Evolutionary conservation across 495 filamentous ascomycete genomes (phyloP), one percentile per base, ranked within the genome.

Genomic region (Penicillium daleae): DNA sequence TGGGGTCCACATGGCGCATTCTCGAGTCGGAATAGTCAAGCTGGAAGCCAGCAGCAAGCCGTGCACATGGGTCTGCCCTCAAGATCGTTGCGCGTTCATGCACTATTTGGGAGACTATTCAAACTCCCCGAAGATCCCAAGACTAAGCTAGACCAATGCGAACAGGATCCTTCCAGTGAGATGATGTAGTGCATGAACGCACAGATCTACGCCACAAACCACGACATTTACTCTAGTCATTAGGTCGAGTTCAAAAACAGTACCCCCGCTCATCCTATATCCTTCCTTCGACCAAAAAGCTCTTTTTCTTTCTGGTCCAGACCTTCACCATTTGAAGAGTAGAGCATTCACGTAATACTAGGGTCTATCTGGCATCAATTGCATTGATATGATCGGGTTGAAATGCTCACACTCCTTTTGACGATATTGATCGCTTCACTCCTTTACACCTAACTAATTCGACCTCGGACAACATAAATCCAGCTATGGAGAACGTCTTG

Each of bases 71-170:
- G 29, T n/a, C 12, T 17, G 17, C 32, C 17, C 21, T 33, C 27
- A 19, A 42, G 68, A 71, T 66, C 68, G 56, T 51, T 31, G 52
- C 40, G 5, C 49, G 35, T 51, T 59, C 56, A 22, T 57, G 57
- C 66, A 44, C 68, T 71, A 71, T 66, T 64, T 58, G 60, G 19
- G 15, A 59, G 17, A 67, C 68, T 71, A 71, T 63, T 62, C 57
- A 60, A 59, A 56, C 2, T 54, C 42, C 40, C 26, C 37, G 65
- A 53, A 33, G 59, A 55, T 58, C 52, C 12, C n/a, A 17, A 31
- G 22, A 24, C 46, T 27, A 49, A 49, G 22, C 46, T 6, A 15
- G 39, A 44, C 32, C 2, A 63, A 59, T 44, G 31, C 37, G 49
- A 26, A 49, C 32, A 49, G 39, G 59, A 48, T 60, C 46, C n/a